Conservation (phyloP, 768 basidiomycete genomes). For the Tricholoma bakamatsutake region DNA sequence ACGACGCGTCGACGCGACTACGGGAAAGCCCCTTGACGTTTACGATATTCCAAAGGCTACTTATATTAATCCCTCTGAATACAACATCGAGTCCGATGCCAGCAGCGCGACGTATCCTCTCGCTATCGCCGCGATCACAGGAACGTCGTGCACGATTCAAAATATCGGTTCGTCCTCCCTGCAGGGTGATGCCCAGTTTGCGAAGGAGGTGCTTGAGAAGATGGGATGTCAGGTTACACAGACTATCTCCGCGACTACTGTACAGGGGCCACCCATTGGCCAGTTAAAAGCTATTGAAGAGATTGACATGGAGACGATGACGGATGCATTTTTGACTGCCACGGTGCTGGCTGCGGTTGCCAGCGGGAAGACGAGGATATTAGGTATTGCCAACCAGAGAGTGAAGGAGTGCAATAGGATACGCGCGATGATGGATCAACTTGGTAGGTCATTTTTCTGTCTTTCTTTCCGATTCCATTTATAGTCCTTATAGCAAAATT, state of each 20-base stretch:
- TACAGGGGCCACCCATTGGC: conserved; percentile 81
- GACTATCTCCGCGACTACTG: conserved; percentile 84
- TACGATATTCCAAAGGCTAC: conserved; percentile 82
- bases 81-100: conserved; percentile 94
- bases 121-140: conserved; percentile 95
- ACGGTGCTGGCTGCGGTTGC: conserved; percentile 86
- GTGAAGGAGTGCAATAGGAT: conserved; percentile 99
- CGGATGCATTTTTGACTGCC: conserved; percentile 97
- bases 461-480: background rate
- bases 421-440: conserved; percentile 91
- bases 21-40: conserved; percentile 63
- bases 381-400: conserved; percentile 95
- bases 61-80: conserved; percentile 74
- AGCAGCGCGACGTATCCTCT: conserved; percentile 95
- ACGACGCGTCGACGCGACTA: conserved; percentile 53
- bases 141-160: conserved; percentile 88
- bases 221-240: conserved; percentile 95
- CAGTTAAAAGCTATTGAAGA: conserved; percentile 77
- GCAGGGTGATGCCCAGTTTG: conserved; percentile 97
- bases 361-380: conserved; percentile 68
- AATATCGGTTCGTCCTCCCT: conserved; percentile 89
- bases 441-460: conserved; percentile 50
- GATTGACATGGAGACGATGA: conserved; percentile 99
- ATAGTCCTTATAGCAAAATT: conserved; percentile 67
- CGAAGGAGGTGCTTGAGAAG: conserved; percentile 83